Conservation (phyloP, 2,329 filamentous ascomycete species). For the Colletotrichum lindemuthianum region DNA sequence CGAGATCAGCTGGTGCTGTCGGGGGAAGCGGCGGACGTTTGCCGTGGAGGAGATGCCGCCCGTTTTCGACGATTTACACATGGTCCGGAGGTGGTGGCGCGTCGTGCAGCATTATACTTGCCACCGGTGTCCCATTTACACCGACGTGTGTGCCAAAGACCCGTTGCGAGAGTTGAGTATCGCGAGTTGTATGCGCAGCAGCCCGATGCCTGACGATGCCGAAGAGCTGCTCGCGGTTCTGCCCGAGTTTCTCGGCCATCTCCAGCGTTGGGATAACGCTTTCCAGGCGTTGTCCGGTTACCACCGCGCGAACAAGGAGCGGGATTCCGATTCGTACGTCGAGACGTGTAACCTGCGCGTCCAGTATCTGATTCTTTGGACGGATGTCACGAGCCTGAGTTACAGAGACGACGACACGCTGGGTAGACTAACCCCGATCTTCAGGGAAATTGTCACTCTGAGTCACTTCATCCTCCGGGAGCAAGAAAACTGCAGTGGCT, state of each 20-base stretch:
- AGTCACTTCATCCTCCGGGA: conserved; percentile 48
- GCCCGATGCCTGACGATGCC: conserved; percentile 45
- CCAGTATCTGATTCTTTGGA: conserved; percentile 53
- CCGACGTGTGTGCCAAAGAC: conserved; percentile 29
- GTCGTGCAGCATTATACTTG: conserved; percentile 51
- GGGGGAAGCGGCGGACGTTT: conserved; percentile 41
- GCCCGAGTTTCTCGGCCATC: conserved; percentile 49
- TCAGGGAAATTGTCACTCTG: conserved; percentile 52
- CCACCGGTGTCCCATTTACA: conserved; percentile 48
- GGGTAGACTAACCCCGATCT: conserved; percentile 51
- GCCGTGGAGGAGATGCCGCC: conserved; percentile 48
- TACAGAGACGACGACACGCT: conserved; percentile 49
- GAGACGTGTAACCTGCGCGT: conserved; percentile 53
- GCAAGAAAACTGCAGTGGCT: conserved; percentile 25
- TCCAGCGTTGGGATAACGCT: conserved; percentile 51
- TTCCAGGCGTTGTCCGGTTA: conserved; percentile 49
- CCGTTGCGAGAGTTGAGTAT: conserved; percentile 44
- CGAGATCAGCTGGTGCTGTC: conserved; percentile 30
- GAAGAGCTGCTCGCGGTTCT: conserved; percentile 45
- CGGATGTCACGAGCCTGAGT: conserved; percentile 49
- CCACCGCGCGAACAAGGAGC: conserved; percentile 38
- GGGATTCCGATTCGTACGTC: conserved; percentile 43
- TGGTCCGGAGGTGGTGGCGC: conserved; percentile 50
- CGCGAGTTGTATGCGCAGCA: conserved; percentile 41
- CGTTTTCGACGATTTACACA: conserved; percentile 44